These are phyloP conservation scores for Trichoderma koningiopsis DNA, from an alignment of 2,329 filamentous ascomycete species.

Conservation along the genomic window DNA sequence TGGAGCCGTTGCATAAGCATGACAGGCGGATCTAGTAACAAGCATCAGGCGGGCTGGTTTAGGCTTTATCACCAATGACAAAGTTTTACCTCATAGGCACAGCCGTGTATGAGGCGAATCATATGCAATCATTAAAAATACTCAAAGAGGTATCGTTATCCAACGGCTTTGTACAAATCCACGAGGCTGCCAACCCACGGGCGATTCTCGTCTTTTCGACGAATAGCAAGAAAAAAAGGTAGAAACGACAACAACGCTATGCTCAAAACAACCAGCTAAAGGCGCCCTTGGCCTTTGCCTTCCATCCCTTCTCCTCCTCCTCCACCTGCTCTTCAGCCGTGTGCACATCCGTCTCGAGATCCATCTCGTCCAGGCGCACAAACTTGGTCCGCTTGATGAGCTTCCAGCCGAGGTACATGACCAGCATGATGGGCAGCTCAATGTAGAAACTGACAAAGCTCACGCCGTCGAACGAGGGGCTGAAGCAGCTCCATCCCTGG, in stretches of 20 bases:
- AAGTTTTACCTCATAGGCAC: constrained; percentile 10
- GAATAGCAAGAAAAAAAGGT: background rate
- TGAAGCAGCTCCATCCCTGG: constrained; percentile 66
- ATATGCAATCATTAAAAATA: background rate
- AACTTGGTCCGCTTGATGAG: constrained; percentile 64
- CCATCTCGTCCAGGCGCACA: constrained; percentile 59
- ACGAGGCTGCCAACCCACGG: constrained; percentile 8
- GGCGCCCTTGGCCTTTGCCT: constrained; percentile 38
- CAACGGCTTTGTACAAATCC: constrained; percentile 22
- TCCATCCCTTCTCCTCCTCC: constrained; percentile 49
- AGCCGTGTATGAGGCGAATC: background rate
- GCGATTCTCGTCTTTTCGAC: background rate
- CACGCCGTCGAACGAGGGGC: constrained; percentile 57
- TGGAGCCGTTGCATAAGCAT: constrained; percentile 16
- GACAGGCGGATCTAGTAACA: background rate
- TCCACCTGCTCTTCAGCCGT: constrained; percentile 44
- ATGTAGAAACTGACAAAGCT: constrained; percentile 67
- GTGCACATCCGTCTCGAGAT: constrained; percentile 64
- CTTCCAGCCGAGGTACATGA: constrained; percentile 73
- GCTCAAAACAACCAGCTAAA: constrained; percentile 42
- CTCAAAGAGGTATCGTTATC: background rate
- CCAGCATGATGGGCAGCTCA: constrained; percentile 61
- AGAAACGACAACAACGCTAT: background rate
- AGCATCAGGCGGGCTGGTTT: background rate
- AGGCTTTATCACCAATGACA: constrained; percentile 8